Conservation (phyloP, 345 rosid species). For the Microthlaspi erraticum region DNA sequence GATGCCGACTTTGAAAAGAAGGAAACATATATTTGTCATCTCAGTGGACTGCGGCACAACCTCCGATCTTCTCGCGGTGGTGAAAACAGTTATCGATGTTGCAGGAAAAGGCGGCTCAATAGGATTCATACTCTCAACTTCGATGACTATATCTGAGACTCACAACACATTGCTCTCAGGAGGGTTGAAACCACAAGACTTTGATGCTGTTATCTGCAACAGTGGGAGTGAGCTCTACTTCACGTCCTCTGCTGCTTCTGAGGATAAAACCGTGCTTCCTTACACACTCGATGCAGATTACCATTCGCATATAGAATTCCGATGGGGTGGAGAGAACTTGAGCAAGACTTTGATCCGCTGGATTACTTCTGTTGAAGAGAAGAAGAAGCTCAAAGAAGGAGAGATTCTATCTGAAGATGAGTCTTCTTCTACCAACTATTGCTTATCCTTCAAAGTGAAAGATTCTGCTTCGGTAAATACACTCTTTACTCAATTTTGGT, state of each 20-base stretch:
- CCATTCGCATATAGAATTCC: conserved; percentile 75
- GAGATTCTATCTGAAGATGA: conserved; percentile 54
- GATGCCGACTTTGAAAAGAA: conserved; percentile 55
- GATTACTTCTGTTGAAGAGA: conserved; percentile 59
- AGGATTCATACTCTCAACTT: conserved; percentile 71
- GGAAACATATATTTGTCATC: conserved; percentile 62
- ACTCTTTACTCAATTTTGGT: neutral
- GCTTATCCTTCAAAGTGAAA: conserved; percentile 64
- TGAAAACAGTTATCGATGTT: conserved; percentile 50
- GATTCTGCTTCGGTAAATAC: conserved; percentile 53
- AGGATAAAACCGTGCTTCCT: conserved; percentile 53
- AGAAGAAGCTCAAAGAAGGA: conserved; percentile 48
- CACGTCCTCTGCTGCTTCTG: conserved; percentile 57
- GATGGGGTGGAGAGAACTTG: conserved; percentile 83
- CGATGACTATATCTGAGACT: conserved; percentile 68
- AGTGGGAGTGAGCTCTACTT: conserved; percentile 83
- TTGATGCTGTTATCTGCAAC: conserved; percentile 80
- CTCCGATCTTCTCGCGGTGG: conserved; percentile 47
- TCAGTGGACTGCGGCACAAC: conserved; percentile 57
- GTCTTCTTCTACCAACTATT: conserved; percentile 57
- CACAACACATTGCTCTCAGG: conserved; percentile 55
- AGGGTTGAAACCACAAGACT: conserved; percentile 61
- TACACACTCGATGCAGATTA: conserved; percentile 68
- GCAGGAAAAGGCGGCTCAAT: conserved; percentile 50
- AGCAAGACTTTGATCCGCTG: conserved; percentile 74